Conservation (phyloP, 345 rosid species). For the Nasturtium officinale region DNA sequence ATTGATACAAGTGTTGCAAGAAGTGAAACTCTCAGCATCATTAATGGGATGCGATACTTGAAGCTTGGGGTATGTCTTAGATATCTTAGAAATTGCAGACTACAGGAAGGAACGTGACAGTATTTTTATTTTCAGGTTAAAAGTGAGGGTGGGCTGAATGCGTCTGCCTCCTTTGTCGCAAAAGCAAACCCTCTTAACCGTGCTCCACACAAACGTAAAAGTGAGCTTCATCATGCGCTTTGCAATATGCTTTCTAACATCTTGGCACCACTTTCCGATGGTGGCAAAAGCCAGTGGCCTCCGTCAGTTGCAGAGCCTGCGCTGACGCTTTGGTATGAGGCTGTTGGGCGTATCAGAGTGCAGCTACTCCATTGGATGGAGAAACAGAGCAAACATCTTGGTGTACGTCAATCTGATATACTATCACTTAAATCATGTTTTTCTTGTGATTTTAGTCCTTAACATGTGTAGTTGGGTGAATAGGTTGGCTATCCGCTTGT, state of each 20-base stretch:
- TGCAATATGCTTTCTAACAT: conserved; percentile 98
- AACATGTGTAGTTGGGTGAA: conserved; percentile 26
- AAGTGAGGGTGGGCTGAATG: conserved; percentile 96
- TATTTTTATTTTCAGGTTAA: conserved; percentile 65
- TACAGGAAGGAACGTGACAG: conserved; percentile 39
- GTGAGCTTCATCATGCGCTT: conserved; percentile 94
- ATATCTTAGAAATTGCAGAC: conserved; percentile 25
- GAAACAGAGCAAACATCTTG: conserved; percentile 95
- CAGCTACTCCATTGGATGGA: conserved; percentile 96
- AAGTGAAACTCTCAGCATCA: conserved; percentile 91
- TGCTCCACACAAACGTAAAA: conserved; percentile 86
- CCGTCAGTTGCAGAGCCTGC: conserved; percentile 94
- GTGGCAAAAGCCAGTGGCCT: conserved; percentile 97
- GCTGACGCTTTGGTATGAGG: conserved; percentile 91
- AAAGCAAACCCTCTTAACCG: conserved; percentile 97
- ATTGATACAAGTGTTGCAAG: conserved; percentile 80
- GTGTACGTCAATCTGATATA: conserved; percentile 56
- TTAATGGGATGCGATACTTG: conserved; percentile 98
- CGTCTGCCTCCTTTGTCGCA: conserved; percentile 96
- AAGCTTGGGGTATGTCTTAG: conserved; percentile 84
- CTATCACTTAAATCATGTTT: conserved; percentile 9
- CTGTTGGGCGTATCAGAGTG: conserved; percentile 86
- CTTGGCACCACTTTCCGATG: conserved; percentile 92
- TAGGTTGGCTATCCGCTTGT: conserved; percentile 99
- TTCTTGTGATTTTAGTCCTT: conserved; percentile 29